Percentiles rank a stretch among this genome's conserved stretches.
These are phyloP conservation scores for Tylopilus felleus DNA, from an alignment of 768 basidiomycete genomes.

Conservation along the genomic window DNA sequence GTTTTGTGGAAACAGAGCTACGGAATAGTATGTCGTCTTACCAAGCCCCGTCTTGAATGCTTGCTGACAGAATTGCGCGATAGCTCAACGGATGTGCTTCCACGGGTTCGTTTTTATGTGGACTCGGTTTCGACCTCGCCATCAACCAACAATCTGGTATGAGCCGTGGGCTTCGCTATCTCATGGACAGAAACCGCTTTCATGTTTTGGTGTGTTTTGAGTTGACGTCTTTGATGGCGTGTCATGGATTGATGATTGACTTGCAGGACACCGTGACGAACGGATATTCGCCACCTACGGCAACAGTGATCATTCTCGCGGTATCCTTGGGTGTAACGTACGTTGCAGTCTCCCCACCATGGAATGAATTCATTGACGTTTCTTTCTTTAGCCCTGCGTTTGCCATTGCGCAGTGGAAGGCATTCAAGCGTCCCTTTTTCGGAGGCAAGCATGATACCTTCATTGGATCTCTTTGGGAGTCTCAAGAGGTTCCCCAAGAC, in stretches of 20 bases:
- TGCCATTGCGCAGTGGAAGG: constrained; percentile 50
- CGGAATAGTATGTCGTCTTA: constrained; percentile 43
- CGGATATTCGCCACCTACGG: constrained; percentile 49
- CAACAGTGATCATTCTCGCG: constrained; percentile 49
- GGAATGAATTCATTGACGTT: not conserved
- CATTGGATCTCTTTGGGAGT: constrained; percentile 24
- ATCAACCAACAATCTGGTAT: constrained; percentile 58
- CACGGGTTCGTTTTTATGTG: constrained; percentile 56
- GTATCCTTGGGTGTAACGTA: constrained; percentile 56
- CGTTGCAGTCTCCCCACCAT: constrained; percentile 23
- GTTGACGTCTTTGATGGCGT: not conserved
- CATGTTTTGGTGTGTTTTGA: constrained; percentile 49
- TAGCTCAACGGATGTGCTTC: constrained; percentile 53
- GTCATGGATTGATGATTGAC: not conserved
- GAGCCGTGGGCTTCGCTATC: constrained; percentile 58
- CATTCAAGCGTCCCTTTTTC: constrained; percentile 50
- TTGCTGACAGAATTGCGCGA: constrained; percentile 5
- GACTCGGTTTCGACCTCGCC: constrained; percentile 54
- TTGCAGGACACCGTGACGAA: constrained; percentile 44
- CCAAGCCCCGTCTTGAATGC: not conserved
- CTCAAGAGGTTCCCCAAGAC: constrained; percentile 20
- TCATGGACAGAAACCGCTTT: constrained; percentile 59
- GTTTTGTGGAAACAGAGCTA: constrained; percentile 45
- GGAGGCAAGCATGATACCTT: constrained; percentile 25
- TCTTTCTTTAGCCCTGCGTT: constrained; percentile 43